Percentiles rank a stretch among this genome's conserved stretches.
Conservation (phyloP, 192 early-diverging fungal genomes). For the Podila horticola region DNA sequence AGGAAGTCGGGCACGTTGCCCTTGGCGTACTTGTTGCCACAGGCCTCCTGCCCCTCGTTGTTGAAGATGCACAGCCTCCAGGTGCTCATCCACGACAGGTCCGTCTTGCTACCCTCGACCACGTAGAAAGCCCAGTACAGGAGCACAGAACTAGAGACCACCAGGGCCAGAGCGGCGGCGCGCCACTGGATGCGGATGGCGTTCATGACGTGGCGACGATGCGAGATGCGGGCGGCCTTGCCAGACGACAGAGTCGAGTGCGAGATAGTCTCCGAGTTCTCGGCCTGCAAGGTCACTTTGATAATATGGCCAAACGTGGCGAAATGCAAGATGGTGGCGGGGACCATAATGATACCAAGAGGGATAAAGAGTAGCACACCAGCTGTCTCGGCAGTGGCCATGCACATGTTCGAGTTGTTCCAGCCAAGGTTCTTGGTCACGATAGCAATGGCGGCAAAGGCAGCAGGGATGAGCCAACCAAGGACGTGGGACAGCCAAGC, state of each 20-base stretch:
- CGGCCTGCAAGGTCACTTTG: constrained; percentile 43
- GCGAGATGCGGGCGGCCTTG: constrained; percentile 43
- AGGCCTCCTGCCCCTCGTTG: constrained; percentile 42
- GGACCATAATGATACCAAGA: constrained; percentile 56
- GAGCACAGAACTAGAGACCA: constrained; percentile 50
- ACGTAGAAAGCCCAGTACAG: constrained; percentile 65
- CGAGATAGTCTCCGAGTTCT: constrained; percentile 43
- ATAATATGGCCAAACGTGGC: constrained; percentile 62
- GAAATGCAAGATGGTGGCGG: constrained; percentile 55
- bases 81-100: constrained; percentile 38
- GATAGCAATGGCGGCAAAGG: constrained; percentile 53
- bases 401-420: constrained; percentile 57
- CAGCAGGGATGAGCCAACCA: constrained; percentile 57
- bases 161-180: constrained; percentile 54
- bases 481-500: constrained; percentile 52
- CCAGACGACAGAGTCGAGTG: constrained; percentile 42
- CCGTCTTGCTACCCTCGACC: constrained; percentile 50
- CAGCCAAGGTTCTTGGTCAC: constrained; percentile 54
- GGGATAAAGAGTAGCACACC: constrained; percentile 56
- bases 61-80: constrained; percentile 60
- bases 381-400: constrained; percentile 28
- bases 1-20: constrained; percentile 55
- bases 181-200: constrained; percentile 67
- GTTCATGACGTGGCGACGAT: constrained; percentile 58
- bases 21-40: constrained; percentile 29